Evolutionary conservation across 2,329 filamentous ascomycete genomes (phyloP).

Genomic region (Hymenoscyphus fraxineus): DNA sequence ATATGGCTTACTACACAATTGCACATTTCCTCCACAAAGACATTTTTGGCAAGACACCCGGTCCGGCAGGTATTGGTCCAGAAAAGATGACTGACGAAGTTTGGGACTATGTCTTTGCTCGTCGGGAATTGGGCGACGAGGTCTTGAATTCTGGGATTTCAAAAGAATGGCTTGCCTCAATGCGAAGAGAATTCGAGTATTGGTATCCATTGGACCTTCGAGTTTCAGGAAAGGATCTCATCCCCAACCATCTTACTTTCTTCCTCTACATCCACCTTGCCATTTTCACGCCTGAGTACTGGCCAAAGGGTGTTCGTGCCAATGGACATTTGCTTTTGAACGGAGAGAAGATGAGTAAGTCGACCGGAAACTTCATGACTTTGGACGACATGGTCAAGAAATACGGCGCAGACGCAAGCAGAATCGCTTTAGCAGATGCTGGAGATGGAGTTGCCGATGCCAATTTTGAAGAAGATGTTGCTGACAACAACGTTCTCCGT

Average conservation of each 20-base stretch:
- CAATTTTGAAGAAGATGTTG: conserved; percentile 95
- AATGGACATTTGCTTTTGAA: conserved; percentile 95
- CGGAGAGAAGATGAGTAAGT: conserved; percentile 98
- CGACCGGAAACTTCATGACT: conserved; percentile 95
- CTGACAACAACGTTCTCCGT: conserved; percentile 85
- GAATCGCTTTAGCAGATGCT: conserved; percentile 88
- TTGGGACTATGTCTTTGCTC: conserved; percentile 92
- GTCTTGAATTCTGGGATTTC: conserved; percentile 68
- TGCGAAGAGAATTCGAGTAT: conserved; percentile 93
- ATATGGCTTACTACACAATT: conserved; percentile 77
- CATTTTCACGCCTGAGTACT: conserved; percentile 82
- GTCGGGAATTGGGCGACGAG: conserved; percentile 65
- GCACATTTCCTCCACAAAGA: conserved; percentile 72
- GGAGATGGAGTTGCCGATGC: conserved; percentile 93
- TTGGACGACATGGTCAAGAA: conserved; percentile 81
- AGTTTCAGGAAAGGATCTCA: conserved; percentile 87
- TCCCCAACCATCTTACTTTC: conserved; percentile 92
- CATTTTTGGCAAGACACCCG: conserved; percentile 73
- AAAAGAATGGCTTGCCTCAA: conserved; percentile 67
- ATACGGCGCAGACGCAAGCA: conserved; percentile 88
- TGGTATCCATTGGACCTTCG: conserved; percentile 92
- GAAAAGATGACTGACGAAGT: conserved; percentile 93
- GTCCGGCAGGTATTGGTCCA: conserved; percentile 63
- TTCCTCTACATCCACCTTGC: conserved; percentile 92
- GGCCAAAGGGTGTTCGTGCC: conserved; percentile 79